phyloP scores from a whole-genome alignment of 176 grass and related monocot genomes.

The Tillandsia leiboldiana region DNA sequence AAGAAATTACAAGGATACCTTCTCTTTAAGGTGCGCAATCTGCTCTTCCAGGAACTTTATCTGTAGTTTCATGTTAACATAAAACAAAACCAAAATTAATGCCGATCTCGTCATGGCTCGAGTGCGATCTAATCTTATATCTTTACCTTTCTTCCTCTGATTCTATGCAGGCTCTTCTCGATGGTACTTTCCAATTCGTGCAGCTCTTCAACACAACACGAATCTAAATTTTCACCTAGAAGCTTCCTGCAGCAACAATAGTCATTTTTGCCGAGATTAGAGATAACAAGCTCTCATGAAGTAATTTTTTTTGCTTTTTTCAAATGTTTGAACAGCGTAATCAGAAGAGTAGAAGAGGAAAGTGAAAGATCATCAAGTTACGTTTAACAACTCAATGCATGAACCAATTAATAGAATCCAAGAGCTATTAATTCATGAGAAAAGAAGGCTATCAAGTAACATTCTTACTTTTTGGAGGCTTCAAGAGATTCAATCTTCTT shows the following conservation, averaged over 20 bases:
- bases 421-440: neutral
- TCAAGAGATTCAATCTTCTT: slow-evolving; percentile 58
- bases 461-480: slow-evolving; percentile 37
- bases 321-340: no score
- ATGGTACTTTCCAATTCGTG: slow-evolving; percentile 40
- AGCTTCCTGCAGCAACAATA: slow-evolving; percentile 32
- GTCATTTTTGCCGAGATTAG: neutral
- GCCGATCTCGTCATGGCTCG: neutral
- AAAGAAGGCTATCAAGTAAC: neutral
- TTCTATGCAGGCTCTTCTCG: slow-evolving; percentile 35
- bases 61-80: slow-evolving; percentile 19
- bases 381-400: neutral
- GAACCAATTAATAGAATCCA: neutral
- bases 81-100: slow-evolving; percentile 6
- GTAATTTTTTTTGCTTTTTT: no score
- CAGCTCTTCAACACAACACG: slow-evolving; percentile 51
- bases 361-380: no score
- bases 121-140: no score
- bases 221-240: slow-evolving; percentile 50
- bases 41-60: slow-evolving; percentile 38
- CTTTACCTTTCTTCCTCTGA: slow-evolving; percentile 50
- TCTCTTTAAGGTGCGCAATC: slow-evolving; percentile 32
- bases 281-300: no score
- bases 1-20: slow-evolving; percentile 20
- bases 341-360: no score